phyloP scores from a whole-genome alignment of 2,329 filamentous ascomycete genomes.

The Ophiosphaerella herpotricha region DNA sequence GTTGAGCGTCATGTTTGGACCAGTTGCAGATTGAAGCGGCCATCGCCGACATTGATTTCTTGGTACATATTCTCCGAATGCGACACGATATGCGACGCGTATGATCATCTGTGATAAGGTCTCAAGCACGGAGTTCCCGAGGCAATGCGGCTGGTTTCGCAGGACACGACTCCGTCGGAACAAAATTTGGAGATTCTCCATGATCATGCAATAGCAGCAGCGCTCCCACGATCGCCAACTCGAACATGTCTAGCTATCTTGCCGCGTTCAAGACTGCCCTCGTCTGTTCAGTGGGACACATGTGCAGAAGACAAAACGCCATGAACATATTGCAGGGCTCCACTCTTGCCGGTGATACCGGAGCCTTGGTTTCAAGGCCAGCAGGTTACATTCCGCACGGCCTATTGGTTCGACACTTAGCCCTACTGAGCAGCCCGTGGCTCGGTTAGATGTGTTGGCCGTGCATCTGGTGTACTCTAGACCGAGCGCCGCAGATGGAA shows the following conservation, averaged over 20 bases:
- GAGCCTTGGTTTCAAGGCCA: slow-evolving; percentile 30
- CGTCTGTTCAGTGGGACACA: neutral
- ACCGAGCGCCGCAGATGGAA: slow-evolving; percentile 23
- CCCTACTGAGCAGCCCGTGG: slow-evolving; percentile 24
- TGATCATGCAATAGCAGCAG: too few species aligned
- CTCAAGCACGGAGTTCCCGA: neutral
- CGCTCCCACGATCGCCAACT: too few species aligned
- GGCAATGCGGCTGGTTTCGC: neutral
- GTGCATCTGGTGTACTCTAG: slow-evolving; percentile 29
- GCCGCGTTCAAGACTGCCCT: too few species aligned
- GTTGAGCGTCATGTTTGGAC: neutral
- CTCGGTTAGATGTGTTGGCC: slow-evolving; percentile 43
- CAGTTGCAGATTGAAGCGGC: neutral
- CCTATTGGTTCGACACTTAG: slow-evolving; percentile 27
- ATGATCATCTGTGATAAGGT: slow-evolving; percentile 4
- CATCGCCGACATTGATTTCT: slow-evolving; percentile 6
- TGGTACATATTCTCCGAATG: slow-evolving; percentile 2
- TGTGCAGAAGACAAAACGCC: neutral
- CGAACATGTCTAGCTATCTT: too few species aligned
- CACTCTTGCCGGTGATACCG: slow-evolving; percentile 18
- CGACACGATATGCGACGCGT: slow-evolving; percentile 5
- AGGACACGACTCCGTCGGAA: neutral
- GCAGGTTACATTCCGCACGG: slow-evolving; percentile 12
- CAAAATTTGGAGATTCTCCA: neutral
- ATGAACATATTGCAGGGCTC: neutral